Percentiles rank a stretch among this genome's conserved stretches.
Evolutionary conservation across 345 rosid genomes (phyloP).

Genomic region (Eucalyptus regnans): DNA sequence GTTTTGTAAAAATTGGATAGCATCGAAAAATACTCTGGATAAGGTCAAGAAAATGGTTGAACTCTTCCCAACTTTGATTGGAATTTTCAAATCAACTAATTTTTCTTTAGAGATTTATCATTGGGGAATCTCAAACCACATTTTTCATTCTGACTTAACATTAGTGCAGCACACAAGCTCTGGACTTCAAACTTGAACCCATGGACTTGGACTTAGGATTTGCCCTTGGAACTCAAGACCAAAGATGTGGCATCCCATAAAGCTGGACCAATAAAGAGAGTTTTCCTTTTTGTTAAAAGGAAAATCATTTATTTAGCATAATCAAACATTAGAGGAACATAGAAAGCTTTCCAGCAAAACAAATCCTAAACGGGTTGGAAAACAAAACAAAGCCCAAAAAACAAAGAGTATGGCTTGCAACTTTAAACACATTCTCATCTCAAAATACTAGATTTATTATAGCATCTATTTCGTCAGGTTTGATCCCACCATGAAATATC

Average conservation of each 20-base stretch:
- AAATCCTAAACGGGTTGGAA: too few relatives aligned
- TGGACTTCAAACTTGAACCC: neutral
- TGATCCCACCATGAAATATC: too few relatives aligned
- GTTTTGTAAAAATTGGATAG: neutral
- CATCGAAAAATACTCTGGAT: neutral
- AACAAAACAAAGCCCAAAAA: too few relatives aligned
- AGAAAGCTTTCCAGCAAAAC: too few relatives aligned
- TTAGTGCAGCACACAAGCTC: neutral
- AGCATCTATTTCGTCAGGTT: rapidly evolving
- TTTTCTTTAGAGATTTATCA: neutral
- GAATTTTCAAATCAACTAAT: neutral
- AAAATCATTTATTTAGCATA: too few relatives aligned
- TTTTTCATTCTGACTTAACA: neutral
- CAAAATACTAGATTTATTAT: too few relatives aligned
- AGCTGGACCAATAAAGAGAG: neutral
- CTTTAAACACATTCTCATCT: too few relatives aligned
- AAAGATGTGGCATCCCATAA: neutral
- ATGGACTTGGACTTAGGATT: neutral
- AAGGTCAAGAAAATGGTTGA: neutral
- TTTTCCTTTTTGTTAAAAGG: too few relatives aligned
- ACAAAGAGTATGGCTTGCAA: too few relatives aligned
- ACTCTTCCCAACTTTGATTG: neutral
- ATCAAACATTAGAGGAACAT: too few relatives aligned
- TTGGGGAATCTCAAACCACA: neutral
- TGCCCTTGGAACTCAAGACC: neutral